These are phyloP conservation scores for Hyphopichia fennica DNA, from an alignment of 1,139 yeast genomes.

Conservation along the genomic window DNA sequence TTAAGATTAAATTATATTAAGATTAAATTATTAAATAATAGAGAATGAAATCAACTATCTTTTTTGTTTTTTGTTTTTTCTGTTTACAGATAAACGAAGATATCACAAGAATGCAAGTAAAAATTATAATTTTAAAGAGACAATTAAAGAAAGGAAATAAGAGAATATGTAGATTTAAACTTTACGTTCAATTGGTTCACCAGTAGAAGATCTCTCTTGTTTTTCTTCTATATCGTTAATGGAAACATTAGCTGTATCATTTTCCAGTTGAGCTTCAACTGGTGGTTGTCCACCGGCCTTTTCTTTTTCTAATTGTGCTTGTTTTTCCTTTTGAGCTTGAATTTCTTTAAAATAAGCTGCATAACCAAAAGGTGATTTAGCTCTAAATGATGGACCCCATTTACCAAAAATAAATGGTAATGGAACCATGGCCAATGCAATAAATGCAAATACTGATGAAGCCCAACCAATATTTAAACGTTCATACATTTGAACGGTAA, in stretches of 20 bases:
- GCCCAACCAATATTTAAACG: constrained; percentile 41
- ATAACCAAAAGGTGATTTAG: constrained; percentile 57
- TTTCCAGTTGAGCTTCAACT: not conserved
- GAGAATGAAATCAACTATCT: too few relatives aligned
- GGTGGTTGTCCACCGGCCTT: too few relatives aligned
- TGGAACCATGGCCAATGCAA: constrained; percentile 34
- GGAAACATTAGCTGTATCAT: not conserved
- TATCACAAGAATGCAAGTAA: too few relatives aligned
- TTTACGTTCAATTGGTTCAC: constrained; percentile 3
- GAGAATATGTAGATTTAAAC: not conserved
- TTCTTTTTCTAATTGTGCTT: too few relatives aligned
- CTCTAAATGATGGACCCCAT: constrained; percentile 58
- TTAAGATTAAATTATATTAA: too few relatives aligned
- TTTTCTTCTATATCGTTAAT: not conserved
- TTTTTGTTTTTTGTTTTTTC: too few relatives aligned
- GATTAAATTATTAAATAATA: too few relatives aligned
- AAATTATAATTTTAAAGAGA: too few relatives aligned
- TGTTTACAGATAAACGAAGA: too few relatives aligned
- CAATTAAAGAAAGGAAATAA: too few relatives aligned
- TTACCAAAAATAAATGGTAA: constrained; percentile 49
- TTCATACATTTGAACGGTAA: constrained; percentile 46
- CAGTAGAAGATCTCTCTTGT: constrained; percentile 3
- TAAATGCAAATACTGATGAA: constrained; percentile 35
- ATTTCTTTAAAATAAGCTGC: constrained; percentile 43
- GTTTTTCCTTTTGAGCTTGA: constrained; percentile 19